These are phyloP conservation scores for Craspedostauros australis DNA, from an alignment of 108 stramenopile species.

Conservation along the genomic window DNA sequence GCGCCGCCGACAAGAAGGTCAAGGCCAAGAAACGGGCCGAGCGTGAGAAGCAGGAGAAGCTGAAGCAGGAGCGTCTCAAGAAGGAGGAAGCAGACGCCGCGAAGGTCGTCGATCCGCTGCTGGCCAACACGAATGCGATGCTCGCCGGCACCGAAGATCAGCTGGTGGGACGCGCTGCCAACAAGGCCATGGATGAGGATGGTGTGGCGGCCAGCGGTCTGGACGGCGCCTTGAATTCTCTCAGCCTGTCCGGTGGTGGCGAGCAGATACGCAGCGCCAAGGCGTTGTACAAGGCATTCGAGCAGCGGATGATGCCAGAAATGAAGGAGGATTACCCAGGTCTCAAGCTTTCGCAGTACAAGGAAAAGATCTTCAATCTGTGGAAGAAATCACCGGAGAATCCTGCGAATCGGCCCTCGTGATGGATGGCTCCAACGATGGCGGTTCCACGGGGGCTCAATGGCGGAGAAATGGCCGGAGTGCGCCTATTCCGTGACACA, in stretches of 20 bases:
- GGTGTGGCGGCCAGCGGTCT: conserved; percentile 55
- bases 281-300: conserved; percentile 83
- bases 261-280: conserved; percentile 56
- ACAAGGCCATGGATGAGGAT: conserved; percentile 38
- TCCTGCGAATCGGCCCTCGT: conserved; percentile 65
- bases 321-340: conserved; percentile 86
- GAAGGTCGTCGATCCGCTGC: conserved; percentile 54
- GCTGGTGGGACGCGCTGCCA: conserved; percentile 48
- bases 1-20: conserved; percentile 76
- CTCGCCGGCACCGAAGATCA: conserved; percentile 31
- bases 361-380: conserved; percentile 81
- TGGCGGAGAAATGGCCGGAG: no score
- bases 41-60: conserved; percentile 45
- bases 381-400: conserved; percentile 95
- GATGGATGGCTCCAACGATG: no score
- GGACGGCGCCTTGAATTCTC: conserved; percentile 41
- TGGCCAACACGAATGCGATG: conserved; percentile 59
- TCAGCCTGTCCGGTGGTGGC: conserved; percentile 27
- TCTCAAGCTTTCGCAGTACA: conserved; percentile 86
- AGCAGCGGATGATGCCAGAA: conserved; percentile 75
- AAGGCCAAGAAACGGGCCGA: conserved; percentile 53
- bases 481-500: no score
- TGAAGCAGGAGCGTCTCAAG: conserved; percentile 30
- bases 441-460: no score
- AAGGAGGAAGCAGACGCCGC: conserved; percentile 13